Conservation (phyloP, 2,329 filamentous ascomycete species). For the Mariannaea elegans region DNA sequence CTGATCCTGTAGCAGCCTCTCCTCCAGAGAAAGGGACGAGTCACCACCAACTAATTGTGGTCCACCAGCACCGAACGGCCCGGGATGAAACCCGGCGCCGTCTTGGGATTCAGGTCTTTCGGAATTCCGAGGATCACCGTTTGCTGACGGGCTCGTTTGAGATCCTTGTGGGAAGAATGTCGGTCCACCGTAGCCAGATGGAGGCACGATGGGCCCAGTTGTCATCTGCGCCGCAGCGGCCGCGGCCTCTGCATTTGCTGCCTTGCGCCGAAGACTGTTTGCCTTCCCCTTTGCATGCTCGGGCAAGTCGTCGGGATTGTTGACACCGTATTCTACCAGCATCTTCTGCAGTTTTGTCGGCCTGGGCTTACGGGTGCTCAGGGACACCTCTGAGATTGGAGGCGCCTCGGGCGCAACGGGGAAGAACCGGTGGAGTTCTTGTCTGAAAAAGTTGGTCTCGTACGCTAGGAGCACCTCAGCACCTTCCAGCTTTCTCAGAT, state of each 20-base stretch:
- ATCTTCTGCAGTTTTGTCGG: conserved; percentile 98
- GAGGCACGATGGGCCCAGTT: conserved; percentile 30
- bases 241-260: conserved; percentile 65
- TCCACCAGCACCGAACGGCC: conserved; percentile 53
- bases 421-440: conserved; percentile 94
- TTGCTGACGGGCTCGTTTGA: conserved; percentile 23
- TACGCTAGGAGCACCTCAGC: conserved; percentile 90
- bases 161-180: conserved; percentile 36
- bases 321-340: conserved; percentile 86
- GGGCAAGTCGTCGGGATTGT: conserved; percentile 90
- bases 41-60: conserved; percentile 54
- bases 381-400: conserved; percentile 84
- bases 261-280: conserved; percentile 77
- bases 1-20: conserved; percentile 58
- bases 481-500: conserved; percentile 95
- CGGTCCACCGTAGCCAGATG: conserved; percentile 37
- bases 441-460: conserved; percentile 98
- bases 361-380: conserved; percentile 92
- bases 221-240: conserved; percentile 46
- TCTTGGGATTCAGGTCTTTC: conserved; percentile 39
- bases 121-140: conserved; percentile 38
- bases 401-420: conserved; percentile 88
- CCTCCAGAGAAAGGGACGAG: conserved; percentile 56
- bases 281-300: conserved; percentile 83
- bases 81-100: conserved; percentile 53